Percentiles rank a stretch among this genome's conserved stretches.
These are phyloP conservation scores for Cordyceps tenuipes DNA, from an alignment of 2,329 filamentous ascomycete species.

Conservation along the genomic window DNA sequence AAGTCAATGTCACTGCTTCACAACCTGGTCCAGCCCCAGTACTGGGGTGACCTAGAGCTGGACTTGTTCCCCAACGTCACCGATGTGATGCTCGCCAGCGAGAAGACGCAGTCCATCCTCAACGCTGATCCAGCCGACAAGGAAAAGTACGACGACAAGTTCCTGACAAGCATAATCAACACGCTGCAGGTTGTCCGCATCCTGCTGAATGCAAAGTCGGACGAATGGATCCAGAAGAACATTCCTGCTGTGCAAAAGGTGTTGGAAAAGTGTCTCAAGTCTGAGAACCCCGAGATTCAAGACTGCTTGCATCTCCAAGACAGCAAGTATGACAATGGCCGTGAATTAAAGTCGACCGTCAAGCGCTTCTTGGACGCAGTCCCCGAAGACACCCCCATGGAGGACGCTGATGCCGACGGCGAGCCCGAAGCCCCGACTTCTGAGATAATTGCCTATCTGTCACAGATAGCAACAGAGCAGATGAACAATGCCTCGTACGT, in stretches of 20 bases:
- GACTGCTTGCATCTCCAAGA: conserved; percentile 77
- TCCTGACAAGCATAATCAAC: conserved; percentile 83
- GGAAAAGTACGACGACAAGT: conserved; percentile 74
- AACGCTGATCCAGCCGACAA: conserved; percentile 52
- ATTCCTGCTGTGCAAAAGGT: conserved; percentile 75
- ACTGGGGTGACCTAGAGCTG: conserved; percentile 87
- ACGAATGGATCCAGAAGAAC: conserved; percentile 83
- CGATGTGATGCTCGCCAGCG: conserved; percentile 73
- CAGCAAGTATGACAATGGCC: conserved; percentile 59
- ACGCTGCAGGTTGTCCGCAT: conserved; percentile 87
- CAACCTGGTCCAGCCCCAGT: conserved; percentile 75
- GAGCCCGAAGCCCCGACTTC: conserved; percentile 74
- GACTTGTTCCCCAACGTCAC: conserved; percentile 88
- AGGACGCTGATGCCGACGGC: conserved; percentile 73
- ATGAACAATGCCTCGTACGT: conserved; percentile 74
- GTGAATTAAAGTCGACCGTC: conserved; percentile 65
- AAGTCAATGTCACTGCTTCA: conserved; percentile 75
- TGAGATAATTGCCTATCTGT: conserved; percentile 79
- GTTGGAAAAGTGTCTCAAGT: conserved; percentile 79
- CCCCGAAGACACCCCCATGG: conserved; percentile 65
- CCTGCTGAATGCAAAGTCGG: conserved; percentile 75
- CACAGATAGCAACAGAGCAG: conserved; percentile 77
- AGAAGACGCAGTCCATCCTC: conserved; percentile 59
- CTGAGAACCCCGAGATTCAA: conserved; percentile 85
- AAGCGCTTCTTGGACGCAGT: conserved; percentile 81